Conservation (phyloP, 768 basidiomycete species). For the Tulasnella sp. region DNA sequence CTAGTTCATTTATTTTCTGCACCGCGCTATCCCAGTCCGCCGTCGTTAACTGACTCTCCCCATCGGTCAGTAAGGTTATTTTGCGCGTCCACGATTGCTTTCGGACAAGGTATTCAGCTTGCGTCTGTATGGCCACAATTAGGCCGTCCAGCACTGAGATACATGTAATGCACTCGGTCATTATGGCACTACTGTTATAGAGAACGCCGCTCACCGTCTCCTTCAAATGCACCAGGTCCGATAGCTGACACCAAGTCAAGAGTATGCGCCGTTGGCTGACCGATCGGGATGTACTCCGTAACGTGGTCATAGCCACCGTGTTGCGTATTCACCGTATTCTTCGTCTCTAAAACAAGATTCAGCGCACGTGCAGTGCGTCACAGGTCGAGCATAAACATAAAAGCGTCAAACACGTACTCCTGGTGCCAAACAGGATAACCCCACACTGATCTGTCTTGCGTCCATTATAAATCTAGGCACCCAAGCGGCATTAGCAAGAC, state of each 20-base stretch:
- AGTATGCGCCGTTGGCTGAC: constrained; percentile 49
- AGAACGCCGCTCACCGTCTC: constrained; percentile 47
- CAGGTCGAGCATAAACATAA: neutral
- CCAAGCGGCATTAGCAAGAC: no score
- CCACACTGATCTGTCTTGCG: constrained; percentile 92
- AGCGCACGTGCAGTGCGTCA: neutral
- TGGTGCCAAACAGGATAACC: constrained; percentile 76
- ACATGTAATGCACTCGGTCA: neutral
- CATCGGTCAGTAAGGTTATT: constrained; percentile 76
- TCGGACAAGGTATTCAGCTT: constrained; percentile 47
- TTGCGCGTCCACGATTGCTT: constrained; percentile 82
- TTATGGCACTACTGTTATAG: neutral
- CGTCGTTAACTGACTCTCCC: constrained; percentile 55
- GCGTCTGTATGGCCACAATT: constrained; percentile 74
- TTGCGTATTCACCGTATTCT: constrained; percentile 48
- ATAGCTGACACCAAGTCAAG: constrained; percentile 54
- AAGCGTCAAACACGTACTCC: constrained; percentile 35
- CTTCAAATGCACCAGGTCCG: constrained; percentile 40
- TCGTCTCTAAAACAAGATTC: constrained; percentile 36
- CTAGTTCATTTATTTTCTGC: constrained; percentile 47
- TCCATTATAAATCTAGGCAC: constrained; percentile 72
- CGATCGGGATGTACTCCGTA: constrained; percentile 54
- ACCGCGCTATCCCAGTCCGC: constrained; percentile 65
- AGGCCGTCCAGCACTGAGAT: constrained; percentile 64
- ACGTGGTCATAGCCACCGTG: constrained; percentile 66